Conservation (phyloP, 1,139 yeast species). For the Blastobotrys apis region DNA sequence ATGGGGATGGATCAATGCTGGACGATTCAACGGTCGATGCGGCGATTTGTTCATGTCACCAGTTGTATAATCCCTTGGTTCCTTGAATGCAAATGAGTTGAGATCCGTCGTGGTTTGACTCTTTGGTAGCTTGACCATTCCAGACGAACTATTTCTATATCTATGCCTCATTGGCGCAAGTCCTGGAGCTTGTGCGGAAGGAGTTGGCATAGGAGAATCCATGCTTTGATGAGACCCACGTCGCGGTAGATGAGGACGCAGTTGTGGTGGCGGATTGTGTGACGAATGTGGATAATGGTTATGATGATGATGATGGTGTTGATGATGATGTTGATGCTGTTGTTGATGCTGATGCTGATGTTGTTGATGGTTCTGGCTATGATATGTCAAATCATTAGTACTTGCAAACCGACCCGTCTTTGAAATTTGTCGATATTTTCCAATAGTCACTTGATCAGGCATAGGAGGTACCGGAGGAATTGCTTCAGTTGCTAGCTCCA, state of each 20-base stretch:
- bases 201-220: background rate
- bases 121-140: slow-evolving; percentile 10
- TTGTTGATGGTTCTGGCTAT: too few species aligned
- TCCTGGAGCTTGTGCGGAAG: too few species aligned
- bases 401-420: background rate
- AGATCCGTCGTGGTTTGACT: slow-evolving; percentile 6
- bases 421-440: slow-evolving; percentile 18
- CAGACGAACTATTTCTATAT: slow-evolving; percentile 8
- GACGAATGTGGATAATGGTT: too few species aligned
- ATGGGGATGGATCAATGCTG: slow-evolving; percentile 17
- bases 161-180: background rate
- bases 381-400: too few species aligned
- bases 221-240: slow-evolving; percentile 4
- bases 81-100: background rate
- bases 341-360: slow-evolving; percentile 3
- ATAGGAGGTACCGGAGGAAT: slow-evolving; percentile 28
- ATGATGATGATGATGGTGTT: slow-evolving; percentile 2
- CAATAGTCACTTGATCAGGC: slow-evolving; percentile 24
- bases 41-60: slow-evolving; percentile 12
- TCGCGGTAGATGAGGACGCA: background rate
- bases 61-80: slow-evolving; percentile 1
- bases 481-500: slow-evolving; percentile 8
- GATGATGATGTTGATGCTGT: slow-evolving; percentile 1
- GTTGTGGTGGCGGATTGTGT: too few species aligned
- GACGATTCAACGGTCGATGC: slow-evolving; percentile 16